Evolutionary conservation across 148 eudicot genomes (phyloP).

Genomic region (Vaccinium corymbosum): DNA sequence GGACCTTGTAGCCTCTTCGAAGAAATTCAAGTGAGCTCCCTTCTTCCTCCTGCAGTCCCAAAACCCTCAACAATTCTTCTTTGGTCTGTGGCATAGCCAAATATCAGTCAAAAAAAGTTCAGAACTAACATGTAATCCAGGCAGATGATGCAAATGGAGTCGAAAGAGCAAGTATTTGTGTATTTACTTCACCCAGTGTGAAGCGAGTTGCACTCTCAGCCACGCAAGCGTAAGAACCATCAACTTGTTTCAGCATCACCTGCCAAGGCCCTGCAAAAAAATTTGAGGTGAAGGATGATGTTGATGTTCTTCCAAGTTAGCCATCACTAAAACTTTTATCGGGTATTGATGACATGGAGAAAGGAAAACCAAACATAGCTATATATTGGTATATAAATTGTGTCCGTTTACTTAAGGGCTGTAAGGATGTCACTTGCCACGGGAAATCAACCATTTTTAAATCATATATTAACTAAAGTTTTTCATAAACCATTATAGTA

Average conservation of each 20-base stretch:
- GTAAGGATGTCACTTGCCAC: background rate
- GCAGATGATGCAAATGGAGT: background rate
- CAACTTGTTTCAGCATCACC: slow-evolving; percentile 94
- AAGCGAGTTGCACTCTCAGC: slow-evolving; percentile 93
- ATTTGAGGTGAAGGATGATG: background rate
- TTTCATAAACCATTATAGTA: background rate
- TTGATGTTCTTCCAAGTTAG: background rate
- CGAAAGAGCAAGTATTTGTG: slow-evolving; percentile 2
- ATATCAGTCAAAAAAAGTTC: background rate
- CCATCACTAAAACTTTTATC: background rate
- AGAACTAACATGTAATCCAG: background rate
- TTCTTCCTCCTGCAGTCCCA: slow-evolving; percentile 91
- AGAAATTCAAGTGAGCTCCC: slow-evolving; percentile 94
- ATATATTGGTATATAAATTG: background rate
- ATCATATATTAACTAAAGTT: background rate
- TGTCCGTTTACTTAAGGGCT: background rate
- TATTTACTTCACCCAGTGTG: slow-evolving; percentile 81
- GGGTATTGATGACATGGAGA: background rate
- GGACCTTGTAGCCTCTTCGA: slow-evolving; percentile 93
- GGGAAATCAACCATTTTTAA: background rate
- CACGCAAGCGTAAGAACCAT: slow-evolving; percentile 88
- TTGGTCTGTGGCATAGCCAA: slow-evolving; percentile 58
- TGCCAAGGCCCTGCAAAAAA: slow-evolving; percentile 90
- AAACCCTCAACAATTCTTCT: slow-evolving; percentile 93
- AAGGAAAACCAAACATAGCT: background rate